Conservation (phyloP, 208 protist species). For the Endotrypanum monterogeii region DNA sequence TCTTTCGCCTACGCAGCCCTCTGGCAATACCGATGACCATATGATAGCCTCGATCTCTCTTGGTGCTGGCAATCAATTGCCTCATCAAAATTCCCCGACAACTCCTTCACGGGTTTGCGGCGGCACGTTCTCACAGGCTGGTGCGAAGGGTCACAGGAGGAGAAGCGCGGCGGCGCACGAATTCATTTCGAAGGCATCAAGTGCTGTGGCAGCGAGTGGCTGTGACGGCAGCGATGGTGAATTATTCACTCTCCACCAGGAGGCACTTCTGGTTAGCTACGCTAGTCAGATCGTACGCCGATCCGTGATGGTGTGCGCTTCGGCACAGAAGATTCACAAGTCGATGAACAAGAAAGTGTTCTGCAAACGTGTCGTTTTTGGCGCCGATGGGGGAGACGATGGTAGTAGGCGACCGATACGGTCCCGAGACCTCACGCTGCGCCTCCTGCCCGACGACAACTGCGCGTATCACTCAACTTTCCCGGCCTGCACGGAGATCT, state of each 20-base stretch:
- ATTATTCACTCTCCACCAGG: constrained; percentile 33
- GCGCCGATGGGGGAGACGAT: constrained; percentile 3
- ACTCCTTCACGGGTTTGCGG: background rate
- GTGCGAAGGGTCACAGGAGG: background rate
- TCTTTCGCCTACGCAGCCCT: background rate
- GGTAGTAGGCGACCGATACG: background rate
- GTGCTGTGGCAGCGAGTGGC: background rate
- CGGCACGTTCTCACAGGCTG: background rate
- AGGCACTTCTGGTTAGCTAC: constrained; percentile 24
- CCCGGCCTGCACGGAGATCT: constrained; percentile 20
- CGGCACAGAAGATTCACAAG: constrained; percentile 22
- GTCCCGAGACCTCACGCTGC: constrained; percentile 30
- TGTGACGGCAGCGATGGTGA: background rate
- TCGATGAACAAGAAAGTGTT: constrained; percentile 17
- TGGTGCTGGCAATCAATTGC: background rate
- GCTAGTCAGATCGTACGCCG: constrained; percentile 21
- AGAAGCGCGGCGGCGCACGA: background rate
- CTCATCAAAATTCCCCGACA: background rate
- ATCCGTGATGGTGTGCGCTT: constrained; percentile 10
- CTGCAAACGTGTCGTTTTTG: constrained; percentile 14
- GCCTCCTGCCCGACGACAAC: constrained; percentile 10
- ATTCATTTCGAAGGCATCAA: background rate
- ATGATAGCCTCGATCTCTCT: too few relatives aligned
- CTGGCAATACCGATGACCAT: background rate
- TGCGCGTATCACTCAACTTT: constrained; percentile 39